Evolutionary conservation across 2,329 filamentous ascomycete genomes (phyloP), one percentile per base, ranked within the genome.

Genomic region (Trichoderma citrinoviride): DNA sequence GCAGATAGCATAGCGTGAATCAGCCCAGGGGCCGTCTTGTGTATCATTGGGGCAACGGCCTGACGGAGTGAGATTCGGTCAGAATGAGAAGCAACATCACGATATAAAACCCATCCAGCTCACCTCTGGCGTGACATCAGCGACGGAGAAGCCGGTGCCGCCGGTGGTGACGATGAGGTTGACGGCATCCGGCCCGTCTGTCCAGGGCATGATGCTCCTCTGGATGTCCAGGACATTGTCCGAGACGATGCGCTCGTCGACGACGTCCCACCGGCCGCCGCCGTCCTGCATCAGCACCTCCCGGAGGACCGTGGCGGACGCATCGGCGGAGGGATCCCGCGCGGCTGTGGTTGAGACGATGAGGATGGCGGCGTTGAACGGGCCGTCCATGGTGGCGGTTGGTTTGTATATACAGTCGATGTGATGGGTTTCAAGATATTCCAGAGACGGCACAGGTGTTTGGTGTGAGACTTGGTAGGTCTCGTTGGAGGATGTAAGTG

Each of bases 1-100:
- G 91, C 83, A 6, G 93, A 83, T 47, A 99, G 82, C 94, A 99
- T 99, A 69, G 88, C 93, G 78, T 99, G 93, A n/a, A 97, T 90
- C 56, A 99, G 82, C 1, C 95, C 95, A 0, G 93, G 88, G 0
- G 95, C 95, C 76, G 94, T 87, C 74, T 90, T 93, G 72, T 97
- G 88, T 49, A 98, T 82, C 46, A 98, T 78, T 5, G 89, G 86
- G 15, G 83, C 79, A n/a, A 97, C 85, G 57, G 93, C 93, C 90
- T 94, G 14, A 5, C 37, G 17, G 21, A 44, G 23, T 21, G n/a
- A 21, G 12, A 14, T 29, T 41, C 33, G 14, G 29, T 56, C 21
- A 57, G 50, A 7, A 56, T 25, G 6, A 8, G n/a, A 10, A 27
- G 1, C 5, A n/a, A 53, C 44, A 21, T 57, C 12, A 43, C 49